A percentile compares a stretch with the other conserved stretches of the same genome.
phyloP scores from a whole-genome alignment of 345 rosid species.

The Eucalyptus cladocalyx region DNA sequence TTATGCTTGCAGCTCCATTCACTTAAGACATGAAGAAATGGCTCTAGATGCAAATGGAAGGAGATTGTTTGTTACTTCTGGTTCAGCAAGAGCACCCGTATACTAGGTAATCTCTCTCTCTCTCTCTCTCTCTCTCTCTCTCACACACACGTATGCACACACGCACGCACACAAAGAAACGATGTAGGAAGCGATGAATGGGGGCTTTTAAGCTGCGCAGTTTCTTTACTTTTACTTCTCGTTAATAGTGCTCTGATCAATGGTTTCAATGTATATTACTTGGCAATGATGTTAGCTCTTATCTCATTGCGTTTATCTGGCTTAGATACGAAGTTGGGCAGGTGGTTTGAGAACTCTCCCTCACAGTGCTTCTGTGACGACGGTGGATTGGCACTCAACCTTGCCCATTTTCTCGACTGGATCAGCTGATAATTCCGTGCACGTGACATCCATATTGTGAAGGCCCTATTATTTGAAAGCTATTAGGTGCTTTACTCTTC shows the following conservation, averaged over 20 bases:
- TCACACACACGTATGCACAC: neutral
- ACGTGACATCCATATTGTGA: conserved; percentile 36
- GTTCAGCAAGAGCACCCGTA: conserved; percentile 47
- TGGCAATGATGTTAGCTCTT: neutral
- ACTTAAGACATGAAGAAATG: conserved; percentile 42
- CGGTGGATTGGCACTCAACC: conserved; percentile 69
- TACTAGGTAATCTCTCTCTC: conserved; percentile 22
- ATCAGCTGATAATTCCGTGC: conserved; percentile 55
- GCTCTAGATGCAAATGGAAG: conserved; percentile 48
- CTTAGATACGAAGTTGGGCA: conserved; percentile 31
- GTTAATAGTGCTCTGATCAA: neutral
- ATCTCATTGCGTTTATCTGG: neutral
- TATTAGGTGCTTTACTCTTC: neutral
- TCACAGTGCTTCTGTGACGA: conserved; percentile 43
- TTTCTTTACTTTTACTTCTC: neutral
- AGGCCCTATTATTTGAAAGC: neutral
- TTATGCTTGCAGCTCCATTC: conserved; percentile 10
- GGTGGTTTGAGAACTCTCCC: conserved; percentile 47
- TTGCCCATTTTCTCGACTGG: conserved; percentile 59
- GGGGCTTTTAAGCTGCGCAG: neutral
- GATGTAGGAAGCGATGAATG: neutral
- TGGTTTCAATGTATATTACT: neutral
- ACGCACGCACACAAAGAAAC: neutral
- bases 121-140: neutral
- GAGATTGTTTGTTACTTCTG: conserved; percentile 35